These are phyloP conservation scores for Mrakia gelida DNA, from an alignment of 768 basidiomycete species.

Conservation along the genomic window DNA sequence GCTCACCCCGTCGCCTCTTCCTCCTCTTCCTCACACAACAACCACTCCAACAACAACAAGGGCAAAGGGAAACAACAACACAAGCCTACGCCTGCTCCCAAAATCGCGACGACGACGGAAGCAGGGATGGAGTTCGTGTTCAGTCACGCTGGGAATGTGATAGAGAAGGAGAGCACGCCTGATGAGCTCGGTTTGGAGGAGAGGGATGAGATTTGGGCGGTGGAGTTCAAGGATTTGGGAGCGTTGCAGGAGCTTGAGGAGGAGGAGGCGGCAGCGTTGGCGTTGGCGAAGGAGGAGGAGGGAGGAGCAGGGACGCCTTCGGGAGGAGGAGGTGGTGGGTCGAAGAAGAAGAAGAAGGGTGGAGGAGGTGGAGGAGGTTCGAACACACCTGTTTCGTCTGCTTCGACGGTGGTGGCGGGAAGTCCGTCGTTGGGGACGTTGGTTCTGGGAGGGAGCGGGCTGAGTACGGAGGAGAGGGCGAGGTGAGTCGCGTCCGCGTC, in stretches of 20 bases:
- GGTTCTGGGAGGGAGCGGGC: neutral
- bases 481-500: neutral
- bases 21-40: neutral
- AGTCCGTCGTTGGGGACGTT: neutral
- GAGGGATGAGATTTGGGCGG: constrained; percentile 79
- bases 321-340: neutral
- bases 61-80: constrained; percentile 17
- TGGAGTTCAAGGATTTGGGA: constrained; percentile 86
- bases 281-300: constrained; percentile 5
- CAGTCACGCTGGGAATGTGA: constrained; percentile 69
- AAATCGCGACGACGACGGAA: constrained; percentile 33
- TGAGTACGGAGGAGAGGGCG: neutral
- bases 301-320: neutral
- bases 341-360: constrained; percentile 23
- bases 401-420: neutral
- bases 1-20: neutral
- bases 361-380: neutral
- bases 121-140: constrained; percentile 67
- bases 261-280: neutral
- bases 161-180: constrained; percentile 78
- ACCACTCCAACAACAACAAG: neutral
- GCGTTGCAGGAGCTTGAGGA: constrained; percentile 47
- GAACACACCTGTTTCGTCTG: neutral
- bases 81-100: constrained; percentile 38
- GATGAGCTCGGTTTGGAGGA: constrained; percentile 85